These are phyloP conservation scores for Aspergillus bombycis DNA, from an alignment of 2,329 filamentous ascomycete genomes.

Conservation along the genomic window DNA sequence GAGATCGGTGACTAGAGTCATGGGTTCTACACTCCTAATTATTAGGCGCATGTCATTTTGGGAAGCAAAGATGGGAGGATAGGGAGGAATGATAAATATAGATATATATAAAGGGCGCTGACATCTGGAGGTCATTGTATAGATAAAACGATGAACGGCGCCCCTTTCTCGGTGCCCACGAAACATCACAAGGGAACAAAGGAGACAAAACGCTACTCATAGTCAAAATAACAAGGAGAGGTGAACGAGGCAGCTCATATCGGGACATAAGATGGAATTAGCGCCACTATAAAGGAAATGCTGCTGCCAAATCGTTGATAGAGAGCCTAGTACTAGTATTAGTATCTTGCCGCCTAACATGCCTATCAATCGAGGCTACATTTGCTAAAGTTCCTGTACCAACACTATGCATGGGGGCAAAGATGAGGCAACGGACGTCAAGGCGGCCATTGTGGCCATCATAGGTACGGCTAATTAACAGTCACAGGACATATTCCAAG, in stretches of 20 bases:
- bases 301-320: not conserved
- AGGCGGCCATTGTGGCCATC: not conserved
- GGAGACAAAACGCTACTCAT: not conserved
- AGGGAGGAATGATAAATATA: not conserved
- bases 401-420: not conserved
- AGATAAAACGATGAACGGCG: not conserved
- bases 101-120: not conserved
- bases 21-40: constrained; percentile 32
- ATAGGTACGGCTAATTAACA: constrained; percentile 16
- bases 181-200: not conserved
- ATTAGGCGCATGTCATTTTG: not conserved
- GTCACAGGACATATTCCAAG: constrained; percentile 29
- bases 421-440: not conserved
- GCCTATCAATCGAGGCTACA: not conserved
- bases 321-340: not conserved
- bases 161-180: not conserved
- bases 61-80: not conserved
- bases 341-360: not conserved
- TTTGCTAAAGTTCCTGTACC: not conserved
- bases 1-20: constrained; percentile 30
- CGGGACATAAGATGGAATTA: not conserved
- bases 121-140: not conserved
- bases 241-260: not conserved
- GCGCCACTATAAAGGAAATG: not conserved
- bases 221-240: not conserved